These are phyloP conservation scores for Fagus sylvatica DNA, from an alignment of 306 rosid genomes.

Conservation along the genomic window DNA sequence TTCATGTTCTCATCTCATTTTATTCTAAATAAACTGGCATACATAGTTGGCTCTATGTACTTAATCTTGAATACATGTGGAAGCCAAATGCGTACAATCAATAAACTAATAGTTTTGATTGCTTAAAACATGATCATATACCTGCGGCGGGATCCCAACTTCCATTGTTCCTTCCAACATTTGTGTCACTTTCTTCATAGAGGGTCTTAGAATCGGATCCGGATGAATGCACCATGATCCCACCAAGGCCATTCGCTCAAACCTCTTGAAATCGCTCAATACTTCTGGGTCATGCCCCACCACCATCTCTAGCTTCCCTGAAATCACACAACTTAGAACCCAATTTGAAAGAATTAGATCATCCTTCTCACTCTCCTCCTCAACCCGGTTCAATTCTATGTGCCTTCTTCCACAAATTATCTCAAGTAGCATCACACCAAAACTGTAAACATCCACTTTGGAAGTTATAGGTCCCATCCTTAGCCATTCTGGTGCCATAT, in stretches of 20 bases:
- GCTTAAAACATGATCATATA: conserved; percentile 22
- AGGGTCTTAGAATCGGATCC: conserved; percentile 32
- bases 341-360: conserved; percentile 23
- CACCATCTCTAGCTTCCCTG: conserved; percentile 21
- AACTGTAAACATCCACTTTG: conserved; percentile 41
- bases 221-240: conserved; percentile 42
- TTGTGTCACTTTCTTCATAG: conserved; percentile 39
- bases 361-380: conserved; percentile 18
- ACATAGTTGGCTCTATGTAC: not conserved
- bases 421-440: conserved; percentile 33
- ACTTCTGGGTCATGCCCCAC: conserved; percentile 32
- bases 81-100: not conserved
- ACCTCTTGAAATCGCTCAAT: conserved; percentile 33
- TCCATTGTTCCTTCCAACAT: conserved; percentile 39
- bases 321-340: conserved; percentile 24
- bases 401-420: conserved; percentile 33
- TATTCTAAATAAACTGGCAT: not conserved
- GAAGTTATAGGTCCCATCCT: conserved; percentile 27
- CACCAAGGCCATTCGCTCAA: conserved; percentile 41
- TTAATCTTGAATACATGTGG: not conserved
- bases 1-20: not conserved
- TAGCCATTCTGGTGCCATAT: conserved; percentile 43
- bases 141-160: conserved; percentile 42
- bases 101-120: conserved; percentile 11
- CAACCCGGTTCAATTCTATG: conserved; percentile 8